Evolutionary conservation across 805 yeast species (phyloP).

Genomic region (Tetrapisispora nanseiensis): DNA sequence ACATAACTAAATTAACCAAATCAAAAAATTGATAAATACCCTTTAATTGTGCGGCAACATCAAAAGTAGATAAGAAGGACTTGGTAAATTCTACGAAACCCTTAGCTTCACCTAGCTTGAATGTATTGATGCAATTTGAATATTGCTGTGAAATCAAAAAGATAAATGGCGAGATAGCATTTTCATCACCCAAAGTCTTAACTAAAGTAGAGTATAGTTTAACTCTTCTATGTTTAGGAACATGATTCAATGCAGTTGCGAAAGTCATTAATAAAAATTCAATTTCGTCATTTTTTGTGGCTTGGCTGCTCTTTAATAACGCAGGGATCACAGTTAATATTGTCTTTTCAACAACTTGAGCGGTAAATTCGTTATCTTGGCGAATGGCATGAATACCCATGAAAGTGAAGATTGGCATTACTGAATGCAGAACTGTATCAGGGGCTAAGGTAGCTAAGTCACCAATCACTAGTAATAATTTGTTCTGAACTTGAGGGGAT

Average conservation of each 20-base stretch:
- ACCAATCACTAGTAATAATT: slow-evolving; percentile 73
- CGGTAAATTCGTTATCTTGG: slow-evolving; percentile 93
- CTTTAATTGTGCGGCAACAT: slow-evolving; percentile 54
- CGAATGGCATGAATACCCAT: slow-evolving; percentile 97
- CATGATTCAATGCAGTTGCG: slow-evolving; percentile 89
- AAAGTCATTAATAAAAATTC: slow-evolving; percentile 83
- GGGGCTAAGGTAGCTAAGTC: slow-evolving; percentile 83
- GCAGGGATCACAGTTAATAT: slow-evolving; percentile 88
- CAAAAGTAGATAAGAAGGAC: slow-evolving; percentile 58
- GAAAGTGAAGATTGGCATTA: slow-evolving; percentile 98
- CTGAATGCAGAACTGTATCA: slow-evolving; percentile 84
- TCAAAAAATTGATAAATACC: slow-evolving; percentile 43
- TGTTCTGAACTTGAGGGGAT: slow-evolving; percentile 92
- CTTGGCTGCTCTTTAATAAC: slow-evolving; percentile 40
- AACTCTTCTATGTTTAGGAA: slow-evolving; percentile 93
- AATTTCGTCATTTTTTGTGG: slow-evolving; percentile 48
- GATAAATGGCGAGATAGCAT: slow-evolving; percentile 61
- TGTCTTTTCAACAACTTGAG: slow-evolving; percentile 86
- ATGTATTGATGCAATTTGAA: slow-evolving; percentile 41
- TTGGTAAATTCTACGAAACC: slow-evolving; percentile 62
- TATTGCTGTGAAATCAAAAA: slow-evolving; percentile 77
- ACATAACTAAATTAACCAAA: slow-evolving; percentile 34
- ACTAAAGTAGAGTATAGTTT: slow-evolving; percentile 71
- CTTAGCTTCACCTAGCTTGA: slow-evolving; percentile 56
- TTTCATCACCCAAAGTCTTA: slow-evolving; percentile 57